Evolutionary conservation across 2,329 filamentous ascomycete species (phyloP).

Genomic region (Ascochyta clinopodiicola): DNA sequence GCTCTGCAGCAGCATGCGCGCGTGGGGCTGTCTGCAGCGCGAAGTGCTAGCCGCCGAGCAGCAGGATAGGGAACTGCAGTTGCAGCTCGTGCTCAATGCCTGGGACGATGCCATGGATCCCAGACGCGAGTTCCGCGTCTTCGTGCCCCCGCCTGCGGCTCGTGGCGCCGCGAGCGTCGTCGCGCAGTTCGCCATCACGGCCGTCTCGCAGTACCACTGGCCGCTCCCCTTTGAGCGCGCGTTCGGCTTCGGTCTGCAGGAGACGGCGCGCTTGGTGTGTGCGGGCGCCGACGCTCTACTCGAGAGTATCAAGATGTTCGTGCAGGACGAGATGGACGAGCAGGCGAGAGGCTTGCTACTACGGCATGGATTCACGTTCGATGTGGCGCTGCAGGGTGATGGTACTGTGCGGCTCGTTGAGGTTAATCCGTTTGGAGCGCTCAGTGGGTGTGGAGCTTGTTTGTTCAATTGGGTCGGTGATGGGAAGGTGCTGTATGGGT

Average conservation of each 20-base stretch:
- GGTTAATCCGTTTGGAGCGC: constrained; percentile 51
- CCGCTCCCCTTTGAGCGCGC: neutral
- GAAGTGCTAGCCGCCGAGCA: neutral
- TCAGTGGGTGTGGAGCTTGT: constrained; percentile 55
- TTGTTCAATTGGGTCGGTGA: constrained; percentile 57
- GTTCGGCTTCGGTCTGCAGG: neutral
- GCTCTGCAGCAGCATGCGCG: neutral
- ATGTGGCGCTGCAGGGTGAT: neutral
- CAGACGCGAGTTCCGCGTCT: neutral
- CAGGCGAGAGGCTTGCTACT: neutral
- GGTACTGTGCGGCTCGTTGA: neutral
- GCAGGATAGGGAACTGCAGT: neutral
- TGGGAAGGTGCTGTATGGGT: constrained; percentile 47
- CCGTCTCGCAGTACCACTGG: neutral
- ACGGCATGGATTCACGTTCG: neutral
- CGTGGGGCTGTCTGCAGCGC: neutral
- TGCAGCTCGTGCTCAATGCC: neutral
- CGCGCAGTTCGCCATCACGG: neutral
- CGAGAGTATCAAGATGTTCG: neutral
- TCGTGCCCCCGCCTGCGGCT: constrained; percentile 1
- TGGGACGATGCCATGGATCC: neutral
- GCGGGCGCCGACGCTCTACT: neutral
- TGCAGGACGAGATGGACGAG: neutral
- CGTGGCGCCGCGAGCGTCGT: neutral
- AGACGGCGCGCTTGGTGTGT: neutral